Evolutionary conservation across 352 stramenopile species (phyloP).

Genomic region (Pythium oligandrum): DNA sequence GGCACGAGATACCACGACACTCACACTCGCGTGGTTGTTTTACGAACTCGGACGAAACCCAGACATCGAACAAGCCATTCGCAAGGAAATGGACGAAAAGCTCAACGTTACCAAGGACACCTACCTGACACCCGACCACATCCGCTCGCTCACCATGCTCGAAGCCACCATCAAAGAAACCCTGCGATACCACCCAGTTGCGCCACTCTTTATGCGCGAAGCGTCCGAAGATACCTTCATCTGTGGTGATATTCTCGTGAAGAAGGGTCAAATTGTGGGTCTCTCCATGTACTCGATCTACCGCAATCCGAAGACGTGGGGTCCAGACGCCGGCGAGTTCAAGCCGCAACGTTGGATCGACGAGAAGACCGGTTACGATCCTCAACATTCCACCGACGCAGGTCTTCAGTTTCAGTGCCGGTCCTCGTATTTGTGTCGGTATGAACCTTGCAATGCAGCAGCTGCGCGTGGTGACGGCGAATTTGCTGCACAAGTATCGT

Average conservation of each 20-base stretch:
- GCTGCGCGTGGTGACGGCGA: too few species aligned
- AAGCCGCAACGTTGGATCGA: constrained; percentile 48
- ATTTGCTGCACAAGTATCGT: too few species aligned
- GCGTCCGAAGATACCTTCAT: constrained; percentile 47
- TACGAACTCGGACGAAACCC: constrained; percentile 63
- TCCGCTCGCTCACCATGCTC: constrained; percentile 46
- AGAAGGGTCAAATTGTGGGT: constrained; percentile 14
- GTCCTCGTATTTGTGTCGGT: too few species aligned
- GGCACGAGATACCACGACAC: constrained; percentile 66
- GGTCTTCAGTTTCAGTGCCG: too few species aligned
- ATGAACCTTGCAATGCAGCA: too few species aligned
- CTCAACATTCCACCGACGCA: too few species aligned
- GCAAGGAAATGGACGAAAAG: constrained; percentile 26
- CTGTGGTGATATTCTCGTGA: constrained; percentile 16
- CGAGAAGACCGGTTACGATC: background rate
- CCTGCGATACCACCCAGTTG: constrained; percentile 45
- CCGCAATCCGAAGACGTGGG: constrained; percentile 26
- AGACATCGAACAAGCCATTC: constrained; percentile 32
- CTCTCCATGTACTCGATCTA: constrained; percentile 29
- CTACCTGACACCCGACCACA: constrained; percentile 35
- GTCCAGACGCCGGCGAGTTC: constrained; percentile 37
- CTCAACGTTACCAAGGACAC: constrained; percentile 5
- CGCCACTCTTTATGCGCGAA: constrained; percentile 54
- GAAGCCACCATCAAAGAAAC: constrained; percentile 48
- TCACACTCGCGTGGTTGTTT: constrained; percentile 64